Base-by-base conservation (phyloP, 2,329 filamentous ascomycete species). In the Colletotrichum sojae region DNA sequence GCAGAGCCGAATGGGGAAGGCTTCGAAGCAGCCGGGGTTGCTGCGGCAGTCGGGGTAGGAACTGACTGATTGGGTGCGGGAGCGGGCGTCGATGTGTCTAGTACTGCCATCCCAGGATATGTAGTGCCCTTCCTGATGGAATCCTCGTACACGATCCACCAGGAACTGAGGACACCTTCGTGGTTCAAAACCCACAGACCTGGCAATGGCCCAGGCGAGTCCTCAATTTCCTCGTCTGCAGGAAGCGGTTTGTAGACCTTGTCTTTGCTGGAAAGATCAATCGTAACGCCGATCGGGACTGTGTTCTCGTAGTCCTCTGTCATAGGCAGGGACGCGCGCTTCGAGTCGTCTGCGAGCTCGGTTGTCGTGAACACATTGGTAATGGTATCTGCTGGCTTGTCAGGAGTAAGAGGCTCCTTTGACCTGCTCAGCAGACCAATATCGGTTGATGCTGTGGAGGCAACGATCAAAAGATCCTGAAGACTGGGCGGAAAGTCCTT, bases 121-220 rank as follows among this genome's bases (percentile, higher is more conserved):
- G 89, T 88, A 6, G 89, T 89, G 4, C 91, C 91, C 73, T 91
- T 85, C 68, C 91, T 89, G 70, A 99, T 90, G 2, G 95, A 94
- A 49, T 97, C 94, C 43, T 92, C 89, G 81, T 98, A 98, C 20
- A 98, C 88, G 51, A 98, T 82, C 94, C 95, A 98, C 94, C 95
- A 99, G 13, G 90, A 88, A 53, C 89, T 90, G 16, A 99, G 84
- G 10, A 97, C 83, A 72, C 96, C 96, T 75, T 98, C 94, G 73
- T 97, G 91, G 69, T 97, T 98, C 16, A 99, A 84, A 36, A 94
- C 87, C 86, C 96, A 91, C 49, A 97, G 85, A 12, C 91, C 94
- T 6, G 96, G 96, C 9, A 98, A 81, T 13, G 96, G 95, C 1
- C 89, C 90, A 0, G 91, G 87, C 5, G 94, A 97, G 75, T 95